Evolutionary conservation across 2,329 filamentous ascomycete genomes (phyloP).

Genomic region (Furcasterigmium sp.): DNA sequence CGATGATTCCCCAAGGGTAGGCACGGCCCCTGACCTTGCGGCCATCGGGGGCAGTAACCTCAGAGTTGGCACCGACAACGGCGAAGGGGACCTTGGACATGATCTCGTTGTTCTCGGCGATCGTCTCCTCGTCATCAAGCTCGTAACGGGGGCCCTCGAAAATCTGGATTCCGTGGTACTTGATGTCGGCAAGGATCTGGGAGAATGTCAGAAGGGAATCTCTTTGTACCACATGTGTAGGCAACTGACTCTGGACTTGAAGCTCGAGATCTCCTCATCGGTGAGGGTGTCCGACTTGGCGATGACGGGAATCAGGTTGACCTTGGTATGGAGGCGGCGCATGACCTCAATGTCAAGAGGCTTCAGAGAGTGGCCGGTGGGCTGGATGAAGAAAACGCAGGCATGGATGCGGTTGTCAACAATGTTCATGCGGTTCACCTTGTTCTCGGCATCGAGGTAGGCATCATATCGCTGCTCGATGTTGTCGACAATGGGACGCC

Average conservation of each 20-base stretch:
- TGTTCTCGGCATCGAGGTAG: slow-evolving; percentile 98
- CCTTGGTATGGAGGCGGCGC: slow-evolving; percentile 98
- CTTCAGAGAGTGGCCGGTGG: slow-evolving; percentile 96
- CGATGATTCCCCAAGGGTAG: slow-evolving; percentile 97
- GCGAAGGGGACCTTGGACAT: slow-evolving; percentile 99
- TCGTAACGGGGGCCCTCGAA: slow-evolving; percentile 98
- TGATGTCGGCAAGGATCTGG: slow-evolving; percentile 94
- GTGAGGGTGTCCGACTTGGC: slow-evolving; percentile 98
- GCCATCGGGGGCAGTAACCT: slow-evolving; percentile 86
- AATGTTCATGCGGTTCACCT: slow-evolving; percentile 99
- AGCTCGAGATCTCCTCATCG: slow-evolving; percentile 88
- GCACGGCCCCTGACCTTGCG: slow-evolving; percentile 93
- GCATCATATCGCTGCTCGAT: slow-evolving; percentile 99
- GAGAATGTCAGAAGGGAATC: slow-evolving; percentile 7
- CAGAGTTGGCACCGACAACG: slow-evolving; percentile 92
- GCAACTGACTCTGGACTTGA: slow-evolving; percentile 78
- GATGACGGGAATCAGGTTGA: slow-evolving; percentile 98
- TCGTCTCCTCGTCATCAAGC: slow-evolving; percentile 98
- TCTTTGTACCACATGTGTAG: not conserved
- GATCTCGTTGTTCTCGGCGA: slow-evolving; percentile 99
- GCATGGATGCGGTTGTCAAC: slow-evolving; percentile 98
- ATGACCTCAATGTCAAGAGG: slow-evolving; percentile 98
- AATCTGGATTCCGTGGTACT: slow-evolving; percentile 96
- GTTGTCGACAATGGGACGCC: slow-evolving; percentile 98
- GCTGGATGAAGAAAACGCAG: slow-evolving; percentile 99